Evolutionary conservation across 1,139 yeast species (phyloP), one percentile per base, ranked within the genome.

Genomic region (Candida sojae): DNA sequence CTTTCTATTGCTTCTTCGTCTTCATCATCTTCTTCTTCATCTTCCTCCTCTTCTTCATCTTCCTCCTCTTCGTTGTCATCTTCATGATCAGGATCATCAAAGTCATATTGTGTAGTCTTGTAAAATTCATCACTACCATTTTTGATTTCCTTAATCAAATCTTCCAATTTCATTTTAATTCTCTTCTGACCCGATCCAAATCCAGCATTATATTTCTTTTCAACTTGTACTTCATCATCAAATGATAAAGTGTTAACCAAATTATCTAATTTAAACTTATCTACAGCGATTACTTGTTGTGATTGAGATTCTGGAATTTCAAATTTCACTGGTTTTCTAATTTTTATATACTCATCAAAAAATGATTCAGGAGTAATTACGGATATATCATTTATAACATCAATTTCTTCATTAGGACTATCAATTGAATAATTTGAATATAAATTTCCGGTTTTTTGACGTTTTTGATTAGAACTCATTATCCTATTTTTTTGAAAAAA

Each of bases 81-180:
- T 12, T 48, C 57, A 5, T 48, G 54, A n/a, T 47, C 50, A 3
- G 53, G 55, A 9, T 54, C 60, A 40, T 58, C 55, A 45, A 68
- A 73, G n/a, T 63, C 73, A 59, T 86, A 86, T 54, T 86, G 92
- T 0, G 92, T 86, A 0, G 91, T 86, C 58, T 85, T 68, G 54
- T 86, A 86, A 51, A 76, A 73, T 1, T 68, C 68, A 26, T 68
- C 73, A 46, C 48, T 47, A 0, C 80, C 83, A 3, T 55, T 47
- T 10, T 56, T 48, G 29, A 83, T 58, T 50, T 66, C 67, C 0
- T 63, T 59, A 47, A 84, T 57, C 49, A 85, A 72, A 21, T 82
- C 80, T 0, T 55, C 57, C 50, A 85, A 70, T 1, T 67, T 59
- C 80, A 84, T 74, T 48, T 70, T 70, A 11, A 73, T 63, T 53